A percentile compares a stretch with the other conserved stretches of the same genome.
These are phyloP conservation scores for Geotrichum phurueaensis DNA, from an alignment of 1,139 yeast genomes.

Conservation along the genomic window DNA sequence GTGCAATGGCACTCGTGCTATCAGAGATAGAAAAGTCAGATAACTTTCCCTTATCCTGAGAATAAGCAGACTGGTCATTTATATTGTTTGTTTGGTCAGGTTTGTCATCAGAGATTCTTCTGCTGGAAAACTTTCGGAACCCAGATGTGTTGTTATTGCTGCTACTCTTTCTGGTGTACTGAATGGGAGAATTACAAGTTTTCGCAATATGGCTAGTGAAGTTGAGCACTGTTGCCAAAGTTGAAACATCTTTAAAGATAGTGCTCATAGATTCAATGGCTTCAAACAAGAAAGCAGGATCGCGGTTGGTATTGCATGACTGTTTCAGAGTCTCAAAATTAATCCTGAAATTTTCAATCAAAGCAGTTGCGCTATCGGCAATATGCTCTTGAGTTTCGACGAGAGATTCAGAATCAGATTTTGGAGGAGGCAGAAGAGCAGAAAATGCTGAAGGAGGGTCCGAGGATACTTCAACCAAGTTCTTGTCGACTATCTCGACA, in stretches of 20 bases:
- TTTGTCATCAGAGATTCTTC: background rate
- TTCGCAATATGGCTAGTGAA: constrained; percentile 12
- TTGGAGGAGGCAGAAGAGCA: constrained; percentile 12
- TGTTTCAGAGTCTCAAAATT: constrained; percentile 4
- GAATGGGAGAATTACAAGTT: background rate
- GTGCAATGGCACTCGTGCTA: background rate
- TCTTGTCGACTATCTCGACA: background rate
- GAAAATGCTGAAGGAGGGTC: constrained; percentile 9
- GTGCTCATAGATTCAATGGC: background rate
- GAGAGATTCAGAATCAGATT: constrained; percentile 7
- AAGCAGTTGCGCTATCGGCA: constrained; percentile 12
- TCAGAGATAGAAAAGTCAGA: background rate
- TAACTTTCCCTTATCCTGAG: background rate
- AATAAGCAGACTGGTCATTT: background rate
- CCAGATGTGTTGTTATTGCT: background rate
- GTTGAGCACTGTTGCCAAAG: constrained; percentile 12
- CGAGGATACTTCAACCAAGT: background rate
- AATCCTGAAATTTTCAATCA: constrained; percentile 9
- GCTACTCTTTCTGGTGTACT: background rate
- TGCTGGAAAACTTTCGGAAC: background rate
- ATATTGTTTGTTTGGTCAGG: no score
- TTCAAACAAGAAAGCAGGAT: background rate
- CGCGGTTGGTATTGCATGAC: background rate
- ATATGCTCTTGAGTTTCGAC: constrained; percentile 12
- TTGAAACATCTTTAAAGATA: constrained; percentile 8